Evolutionary conservation across 108 stramenopile species (phyloP).

Genomic region (Cyclotella sp.): DNA sequence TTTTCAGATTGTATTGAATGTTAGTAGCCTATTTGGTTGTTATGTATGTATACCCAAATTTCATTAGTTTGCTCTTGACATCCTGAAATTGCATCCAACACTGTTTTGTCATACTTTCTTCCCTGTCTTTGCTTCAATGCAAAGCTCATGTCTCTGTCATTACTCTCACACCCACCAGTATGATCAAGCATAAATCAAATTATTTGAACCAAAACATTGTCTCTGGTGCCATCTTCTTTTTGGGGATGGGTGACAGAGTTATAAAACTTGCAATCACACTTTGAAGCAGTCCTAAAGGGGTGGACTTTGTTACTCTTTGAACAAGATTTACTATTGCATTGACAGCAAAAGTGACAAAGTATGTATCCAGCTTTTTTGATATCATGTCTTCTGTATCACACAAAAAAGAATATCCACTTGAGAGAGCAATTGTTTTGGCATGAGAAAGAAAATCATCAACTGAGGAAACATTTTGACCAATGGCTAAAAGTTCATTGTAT

Average conservation of each 20-base stretch:
- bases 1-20: slow-evolving; percentile 1
- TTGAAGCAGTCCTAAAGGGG: not conserved
- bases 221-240: not conserved
- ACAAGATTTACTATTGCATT: no score
- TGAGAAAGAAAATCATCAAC: no score
- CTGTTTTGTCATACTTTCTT: not conserved
- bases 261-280: not conserved
- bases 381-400: no score
- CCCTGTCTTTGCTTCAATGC: not conserved
- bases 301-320: no score
- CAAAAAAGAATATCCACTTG: no score
- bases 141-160: not conserved
- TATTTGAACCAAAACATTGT: not conserved
- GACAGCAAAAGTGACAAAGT: no score
- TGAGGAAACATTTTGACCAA: no score
- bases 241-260: not conserved
- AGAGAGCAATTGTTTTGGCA: no score
- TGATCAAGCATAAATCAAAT: not conserved
- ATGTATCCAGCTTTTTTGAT: no score
- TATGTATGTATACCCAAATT: not conserved
- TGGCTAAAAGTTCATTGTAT: no score
- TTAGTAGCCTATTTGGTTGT: slow-evolving; percentile 9
- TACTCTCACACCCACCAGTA: not conserved
- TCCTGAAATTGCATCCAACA: not conserved
- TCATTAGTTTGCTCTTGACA: not conserved